Evolutionary conservation across 805 yeast species (phyloP).

Genomic region (Hemisphaericaspora nanyangensis): DNA sequence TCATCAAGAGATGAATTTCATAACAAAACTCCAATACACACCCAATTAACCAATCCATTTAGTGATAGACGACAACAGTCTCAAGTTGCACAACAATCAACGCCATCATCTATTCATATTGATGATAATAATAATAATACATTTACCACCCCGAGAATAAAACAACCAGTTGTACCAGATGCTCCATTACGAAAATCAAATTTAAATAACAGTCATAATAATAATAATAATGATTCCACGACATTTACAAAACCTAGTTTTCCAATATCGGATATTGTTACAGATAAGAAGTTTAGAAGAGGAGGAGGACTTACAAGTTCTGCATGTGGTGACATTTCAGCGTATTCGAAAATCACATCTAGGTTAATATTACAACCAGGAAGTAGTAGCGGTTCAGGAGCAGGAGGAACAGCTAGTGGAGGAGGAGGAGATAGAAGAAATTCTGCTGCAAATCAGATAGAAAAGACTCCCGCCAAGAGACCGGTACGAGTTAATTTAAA

Average conservation of each 20-base stretch:
- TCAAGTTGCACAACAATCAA: not conserved
- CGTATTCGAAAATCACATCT: constrained; percentile 45
- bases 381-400: not conserved
- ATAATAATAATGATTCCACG: constrained; percentile 6
- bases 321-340: constrained; percentile 18
- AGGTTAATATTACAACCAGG: constrained; percentile 43
- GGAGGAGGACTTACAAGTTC: too few species aligned
- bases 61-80: not conserved
- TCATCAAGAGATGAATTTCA: not conserved
- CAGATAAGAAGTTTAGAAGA: constrained; percentile 17
- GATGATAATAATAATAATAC: constrained; percentile 20
- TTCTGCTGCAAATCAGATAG: too few species aligned
- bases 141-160: constrained; percentile 28
- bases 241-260: constrained; percentile 31
- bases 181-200: constrained; percentile 36
- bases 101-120: constrained; percentile 16
- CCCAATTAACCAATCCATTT: constrained; percentile 23
- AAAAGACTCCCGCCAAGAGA: constrained; percentile 3
- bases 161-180: constrained; percentile 25
- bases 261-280: constrained; percentile 13
- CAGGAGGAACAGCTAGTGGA: not conserved
- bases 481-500: constrained; percentile 14
- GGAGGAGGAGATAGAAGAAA: not conserved
- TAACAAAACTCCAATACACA: not conserved
- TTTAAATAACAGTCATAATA: constrained; percentile 11